Evolutionary conservation across 2,329 filamentous ascomycete species (phyloP).

Genomic region (Teratosphaeria pseudoeucalypti): DNA sequence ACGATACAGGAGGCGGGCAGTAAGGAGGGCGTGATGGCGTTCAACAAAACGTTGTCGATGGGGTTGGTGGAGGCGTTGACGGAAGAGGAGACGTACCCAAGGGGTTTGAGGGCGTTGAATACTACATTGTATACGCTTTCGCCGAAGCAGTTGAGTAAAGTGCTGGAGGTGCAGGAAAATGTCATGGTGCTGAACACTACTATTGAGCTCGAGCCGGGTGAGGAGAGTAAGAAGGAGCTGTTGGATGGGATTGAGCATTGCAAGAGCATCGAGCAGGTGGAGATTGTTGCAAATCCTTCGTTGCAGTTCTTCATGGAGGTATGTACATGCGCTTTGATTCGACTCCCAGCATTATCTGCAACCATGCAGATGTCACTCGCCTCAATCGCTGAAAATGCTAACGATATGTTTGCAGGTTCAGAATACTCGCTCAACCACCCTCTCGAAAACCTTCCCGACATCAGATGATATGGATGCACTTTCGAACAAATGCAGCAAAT

Average conservation of each 20-base stretch:
- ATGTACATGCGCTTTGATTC: constrained; percentile 8
- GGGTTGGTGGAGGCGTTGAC: constrained; percentile 25
- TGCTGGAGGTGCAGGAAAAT: constrained; percentile 28
- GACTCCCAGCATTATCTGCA: neutral
- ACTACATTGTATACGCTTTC: constrained; percentile 33
- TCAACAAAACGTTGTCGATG: constrained; percentile 22
- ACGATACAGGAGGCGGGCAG: constrained; percentile 19
- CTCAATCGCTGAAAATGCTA: constrained; percentile 1
- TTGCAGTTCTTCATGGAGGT: constrained; percentile 30
- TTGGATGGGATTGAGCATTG: constrained; percentile 21
- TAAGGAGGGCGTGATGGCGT: constrained; percentile 27
- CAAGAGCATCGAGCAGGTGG: constrained; percentile 29
- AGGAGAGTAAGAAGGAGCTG: constrained; percentile 26
- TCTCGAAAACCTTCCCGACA: constrained; percentile 25
- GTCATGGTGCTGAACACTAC: constrained; percentile 31
- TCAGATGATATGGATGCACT: constrained; percentile 26
- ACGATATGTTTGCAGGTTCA: constrained; percentile 14
- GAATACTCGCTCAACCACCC: constrained; percentile 18
- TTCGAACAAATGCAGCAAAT: constrained; percentile 23
- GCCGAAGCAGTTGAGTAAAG: constrained; percentile 22
- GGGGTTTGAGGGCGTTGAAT: constrained; percentile 28
- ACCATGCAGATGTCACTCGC: neutral
- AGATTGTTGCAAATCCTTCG: constrained; percentile 30
- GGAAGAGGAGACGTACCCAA: constrained; percentile 23
- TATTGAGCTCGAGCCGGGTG: constrained; percentile 27